These are phyloP conservation scores for Geotrichum ghanense DNA, from an alignment of 805 yeast genomes.

Conservation along the genomic window DNA sequence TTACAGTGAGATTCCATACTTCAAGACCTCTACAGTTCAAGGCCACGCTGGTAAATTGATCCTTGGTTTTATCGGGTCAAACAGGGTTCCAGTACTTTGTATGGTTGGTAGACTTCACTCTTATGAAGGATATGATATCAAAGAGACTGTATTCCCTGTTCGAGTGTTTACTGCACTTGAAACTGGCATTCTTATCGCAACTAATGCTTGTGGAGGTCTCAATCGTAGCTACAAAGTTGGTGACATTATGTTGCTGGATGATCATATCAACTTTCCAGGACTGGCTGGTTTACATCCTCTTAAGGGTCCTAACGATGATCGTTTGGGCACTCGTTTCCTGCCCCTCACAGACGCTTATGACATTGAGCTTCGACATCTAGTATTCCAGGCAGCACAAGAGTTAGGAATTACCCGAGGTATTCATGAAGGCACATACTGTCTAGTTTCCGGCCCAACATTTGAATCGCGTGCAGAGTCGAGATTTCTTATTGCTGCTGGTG, in stretches of 20 bases:
- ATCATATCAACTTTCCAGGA: conserved; percentile 87
- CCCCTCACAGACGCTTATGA: conserved; percentile 89
- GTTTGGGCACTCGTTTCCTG: conserved; percentile 75
- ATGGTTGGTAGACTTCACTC: conserved; percentile 89
- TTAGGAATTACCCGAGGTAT: conserved; percentile 43
- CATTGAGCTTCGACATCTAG: conserved; percentile 49
- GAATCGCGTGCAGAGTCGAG: conserved; percentile 91
- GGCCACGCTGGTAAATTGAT: conserved; percentile 83
- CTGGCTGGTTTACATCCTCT: conserved; percentile 80
- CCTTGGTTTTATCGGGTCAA: conserved; percentile 62
- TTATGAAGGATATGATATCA: conserved; percentile 83
- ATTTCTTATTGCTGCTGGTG: conserved; percentile 59
- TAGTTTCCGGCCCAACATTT: conserved; percentile 87
- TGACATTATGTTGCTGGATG: conserved; percentile 81
- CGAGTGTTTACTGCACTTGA: conserved; percentile 61
- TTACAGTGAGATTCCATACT: conserved; percentile 68
- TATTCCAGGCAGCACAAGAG: conserved; percentile 42
- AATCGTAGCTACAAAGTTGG: conserved; percentile 61
- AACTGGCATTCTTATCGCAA: conserved; percentile 45
- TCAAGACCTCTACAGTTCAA: conserved; percentile 68
- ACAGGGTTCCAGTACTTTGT: conserved; percentile 69
- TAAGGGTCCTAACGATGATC: conserved; percentile 73
- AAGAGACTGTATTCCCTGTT: conserved; percentile 75
- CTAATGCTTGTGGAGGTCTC: conserved; percentile 96
- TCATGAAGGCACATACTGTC: conserved; percentile 80